phyloP scores from a whole-genome alignment of 2,329 filamentous ascomycete genomes.

The Sporothrix phasma region DNA sequence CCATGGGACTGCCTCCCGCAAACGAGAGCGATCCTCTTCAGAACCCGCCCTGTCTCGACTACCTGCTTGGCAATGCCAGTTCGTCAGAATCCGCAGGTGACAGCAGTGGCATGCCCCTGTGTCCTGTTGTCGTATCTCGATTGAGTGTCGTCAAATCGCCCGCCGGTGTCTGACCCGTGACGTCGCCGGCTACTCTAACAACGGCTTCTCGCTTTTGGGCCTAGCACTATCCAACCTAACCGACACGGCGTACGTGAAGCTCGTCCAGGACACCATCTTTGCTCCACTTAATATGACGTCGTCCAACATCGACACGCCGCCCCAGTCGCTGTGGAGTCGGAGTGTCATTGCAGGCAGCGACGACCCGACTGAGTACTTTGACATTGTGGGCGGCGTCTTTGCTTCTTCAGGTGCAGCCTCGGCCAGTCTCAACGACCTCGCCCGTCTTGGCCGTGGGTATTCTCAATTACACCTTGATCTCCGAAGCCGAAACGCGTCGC shows the following conservation, averaged over 20 bases:
- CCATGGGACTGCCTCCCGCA: constrained; percentile 12
- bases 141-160: constrained; percentile 18
- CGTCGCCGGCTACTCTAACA: constrained; percentile 39
- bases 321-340: background rate
- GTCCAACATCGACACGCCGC: background rate
- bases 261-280: constrained; percentile 33
- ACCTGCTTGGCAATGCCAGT: background rate
- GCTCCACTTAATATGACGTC: constrained; percentile 32
- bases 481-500: constrained; percentile 29
- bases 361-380: background rate
- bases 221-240: constrained; percentile 36
- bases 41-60: constrained; percentile 8
- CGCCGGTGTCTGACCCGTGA: constrained; percentile 35
- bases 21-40: constrained; percentile 1
- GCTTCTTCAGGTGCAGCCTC: constrained; percentile 8
- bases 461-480: constrained; percentile 32
- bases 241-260: constrained; percentile 30
- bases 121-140: constrained; percentile 4
- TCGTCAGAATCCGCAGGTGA: background rate
- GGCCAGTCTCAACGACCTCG: constrained; percentile 27
- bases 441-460: constrained; percentile 34
- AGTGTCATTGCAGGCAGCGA: background rate
- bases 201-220: constrained; percentile 35
- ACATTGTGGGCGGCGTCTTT: background rate
- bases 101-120: background rate